Base-by-base conservation (phyloP, 306 rosid species). In the Pachyrhizus erosus region DNA sequence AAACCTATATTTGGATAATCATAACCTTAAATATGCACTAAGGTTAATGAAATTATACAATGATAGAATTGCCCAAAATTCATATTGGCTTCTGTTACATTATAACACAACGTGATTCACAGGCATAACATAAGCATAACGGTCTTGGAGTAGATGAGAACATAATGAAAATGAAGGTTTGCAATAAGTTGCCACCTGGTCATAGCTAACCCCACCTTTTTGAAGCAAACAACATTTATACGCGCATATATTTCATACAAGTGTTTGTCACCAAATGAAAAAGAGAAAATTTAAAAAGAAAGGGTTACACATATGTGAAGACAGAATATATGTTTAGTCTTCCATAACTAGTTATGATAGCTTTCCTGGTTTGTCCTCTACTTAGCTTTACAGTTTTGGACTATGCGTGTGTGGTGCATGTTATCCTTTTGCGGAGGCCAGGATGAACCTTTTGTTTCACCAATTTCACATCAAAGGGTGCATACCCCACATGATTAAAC, bases 281-380 rank as follows among this genome's bases (percentile, higher is more conserved):
- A 29, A 26, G 33, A 48, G 51, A 31, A 65, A 83, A 71, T 86
- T 72, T 75, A 43, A 73, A 73, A 85, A 81, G 78, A 10, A 46
- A 33, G 42, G 27, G 45, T 84, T 82, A 74, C 17, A 33, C 11
- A 33, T 76, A 33, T 40, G 26, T n/a, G 75, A 84, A 78, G 71
- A 86, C 83, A 81, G 79, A 80, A 82, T 85, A 72, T 60, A 67
- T 20, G 83, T 84, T 80, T 76, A 55, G 82, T 81, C 57, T 83
- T 71, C 89, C 75, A 21, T 42, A 83, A 85, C 84, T 76, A 78
- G 93, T 82, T 82, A 84, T 20, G 71, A 34, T 78, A 54, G 80
- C 78, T 78, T 83, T 83, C 74, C n/a, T 40, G 15, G 82, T 57
- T 79, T 85, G 88, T 82, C 78, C 85, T 73, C 45, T 33, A 31